Base-by-base conservation (phyloP, 495 filamentous ascomycete genomes). In the Staphylotrichum tortipilum region DNA sequence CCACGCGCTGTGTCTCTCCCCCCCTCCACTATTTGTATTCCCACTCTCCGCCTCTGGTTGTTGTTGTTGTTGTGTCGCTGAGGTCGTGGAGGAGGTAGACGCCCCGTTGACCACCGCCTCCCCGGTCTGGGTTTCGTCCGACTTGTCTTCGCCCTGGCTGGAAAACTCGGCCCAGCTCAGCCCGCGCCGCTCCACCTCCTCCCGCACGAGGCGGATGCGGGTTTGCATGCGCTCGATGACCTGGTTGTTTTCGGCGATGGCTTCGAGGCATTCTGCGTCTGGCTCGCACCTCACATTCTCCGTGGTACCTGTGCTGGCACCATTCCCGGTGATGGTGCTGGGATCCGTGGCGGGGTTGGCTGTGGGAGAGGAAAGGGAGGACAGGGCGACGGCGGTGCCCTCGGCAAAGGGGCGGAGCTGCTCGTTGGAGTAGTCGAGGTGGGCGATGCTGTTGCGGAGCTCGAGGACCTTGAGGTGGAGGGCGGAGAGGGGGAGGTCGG, bases 401-500 rank as follows among this genome's bases (percentile, higher is more conserved):
- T 68, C 61, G 36, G 78, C 78, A 58, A 79, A 90, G 12, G 76
- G 74, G 30, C 73, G 69, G 33, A 91, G 71, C 66, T 91, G 80
- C 42, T 73, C 69, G 68, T 94, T 94, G 21, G 84, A 89, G 67
- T 81, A 79, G 47, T 81, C 73, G 18, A 95, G 84, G 63, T 95
- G 89, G 8, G 79, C 72, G 63, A 92, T 87, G 44, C 77, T 82
- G 73, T 94, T 94, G 62, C 78, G 81, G 34, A 95, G 72, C 63
- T 95, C 89, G 55, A 80, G 75, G 54, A 82, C 81, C 74, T 95
- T 95, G 65, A 79, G 69, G 70, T 89, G 83, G 35, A 95, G 77
- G 35, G 75, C 70, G 49, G 77, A 75, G 58, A 90, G 68, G 31
- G 86, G 77, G 22, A 95, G 82, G 54, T 82, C 79, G 55, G 75